Percentiles rank a stretch among this genome's conserved stretches.
Conservation (phyloP, 768 basidiomycete species). For the Russula ochroleuca region DNA sequence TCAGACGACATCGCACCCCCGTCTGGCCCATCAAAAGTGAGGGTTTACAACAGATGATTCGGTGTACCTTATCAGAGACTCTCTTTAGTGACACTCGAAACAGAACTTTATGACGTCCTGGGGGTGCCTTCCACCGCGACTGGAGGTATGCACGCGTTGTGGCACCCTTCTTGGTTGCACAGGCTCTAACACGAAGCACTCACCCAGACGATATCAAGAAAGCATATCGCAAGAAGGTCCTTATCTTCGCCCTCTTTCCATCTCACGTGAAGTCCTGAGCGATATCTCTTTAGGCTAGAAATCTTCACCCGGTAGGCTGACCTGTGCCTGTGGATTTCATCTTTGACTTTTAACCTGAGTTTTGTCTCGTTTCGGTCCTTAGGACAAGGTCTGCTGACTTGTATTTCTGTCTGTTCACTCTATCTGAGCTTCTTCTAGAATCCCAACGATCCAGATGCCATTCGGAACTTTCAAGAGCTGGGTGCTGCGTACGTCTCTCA, state of each 20-base stretch:
- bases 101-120: slow-evolving; percentile 81
- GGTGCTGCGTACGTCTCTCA: slow-evolving; percentile 66
- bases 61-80: neutral
- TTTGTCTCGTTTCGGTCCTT: slow-evolving; percentile 15
- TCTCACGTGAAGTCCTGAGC: slow-evolving; percentile 27
- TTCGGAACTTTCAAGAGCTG: slow-evolving; percentile 83
- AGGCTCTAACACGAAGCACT: slow-evolving; percentile 25
- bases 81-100: slow-evolving; percentile 62
- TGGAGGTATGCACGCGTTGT: slow-evolving; percentile 49
- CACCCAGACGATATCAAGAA: slow-evolving; percentile 80
- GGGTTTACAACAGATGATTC: neutral
- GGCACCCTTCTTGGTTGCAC: slow-evolving; percentile 2
- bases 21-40: slow-evolving; percentile 11
- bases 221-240: slow-evolving; percentile 88
- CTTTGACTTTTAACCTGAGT: slow-evolving; percentile 18
- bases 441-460: slow-evolving; percentile 81
- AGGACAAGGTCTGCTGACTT: slow-evolving; percentile 59
- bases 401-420: neutral
- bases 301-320: slow-evolving; percentile 75
- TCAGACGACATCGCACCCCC: neutral
- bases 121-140: slow-evolving; percentile 66
- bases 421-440: slow-evolving; percentile 49
- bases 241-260: slow-evolving; percentile 30
- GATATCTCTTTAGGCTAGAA: slow-evolving; percentile 57
- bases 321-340: slow-evolving; percentile 9